phyloP scores from a whole-genome alignment of 345 rosid species.

The Brassica nigra region DNA sequence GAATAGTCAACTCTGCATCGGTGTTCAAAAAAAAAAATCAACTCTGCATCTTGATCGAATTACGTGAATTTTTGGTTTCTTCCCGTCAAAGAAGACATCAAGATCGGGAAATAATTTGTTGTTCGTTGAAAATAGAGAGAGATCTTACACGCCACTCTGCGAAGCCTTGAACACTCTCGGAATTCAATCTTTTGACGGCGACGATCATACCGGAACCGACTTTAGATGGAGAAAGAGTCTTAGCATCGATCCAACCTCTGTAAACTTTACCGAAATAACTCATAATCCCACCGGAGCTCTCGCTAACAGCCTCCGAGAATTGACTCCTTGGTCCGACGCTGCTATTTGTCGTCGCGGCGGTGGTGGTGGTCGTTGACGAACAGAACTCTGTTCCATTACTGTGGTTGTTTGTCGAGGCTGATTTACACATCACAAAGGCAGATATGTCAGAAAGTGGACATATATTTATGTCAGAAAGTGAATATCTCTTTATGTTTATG shows the following conservation, averaged over 20 bases:
- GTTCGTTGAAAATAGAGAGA: background rate
- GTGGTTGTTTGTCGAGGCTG: slow-evolving; percentile 29
- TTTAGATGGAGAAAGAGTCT: slow-evolving; percentile 60
- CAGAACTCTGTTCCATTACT: slow-evolving; percentile 43
- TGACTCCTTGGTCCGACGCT: slow-evolving; percentile 49
- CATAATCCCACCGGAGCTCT: slow-evolving; percentile 32
- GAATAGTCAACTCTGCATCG: slow-evolving; percentile 30
- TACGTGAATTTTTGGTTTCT: background rate
- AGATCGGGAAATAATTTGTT: background rate
- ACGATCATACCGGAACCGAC: slow-evolving; percentile 60
- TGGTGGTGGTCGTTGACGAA: slow-evolving; percentile 21
- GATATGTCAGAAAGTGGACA: background rate
- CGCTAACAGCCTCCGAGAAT: slow-evolving; percentile 49
- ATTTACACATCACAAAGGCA: background rate
- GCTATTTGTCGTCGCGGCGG: slow-evolving; percentile 40
- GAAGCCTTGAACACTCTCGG: slow-evolving; percentile 69
- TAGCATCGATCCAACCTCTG: slow-evolving; percentile 81
- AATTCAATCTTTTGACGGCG: slow-evolving; percentile 77
- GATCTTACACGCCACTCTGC: slow-evolving; percentile 76
- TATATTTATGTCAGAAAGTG: background rate
- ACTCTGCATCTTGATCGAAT: slow-evolving; percentile 25
- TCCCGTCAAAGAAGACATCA: slow-evolving; percentile 11
- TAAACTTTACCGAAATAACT: slow-evolving; percentile 66
- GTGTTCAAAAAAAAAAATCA: background rate
- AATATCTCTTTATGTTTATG: background rate